Conservation (phyloP, 2,329 filamentous ascomycete genomes). For the Didymella exigua region DNA sequence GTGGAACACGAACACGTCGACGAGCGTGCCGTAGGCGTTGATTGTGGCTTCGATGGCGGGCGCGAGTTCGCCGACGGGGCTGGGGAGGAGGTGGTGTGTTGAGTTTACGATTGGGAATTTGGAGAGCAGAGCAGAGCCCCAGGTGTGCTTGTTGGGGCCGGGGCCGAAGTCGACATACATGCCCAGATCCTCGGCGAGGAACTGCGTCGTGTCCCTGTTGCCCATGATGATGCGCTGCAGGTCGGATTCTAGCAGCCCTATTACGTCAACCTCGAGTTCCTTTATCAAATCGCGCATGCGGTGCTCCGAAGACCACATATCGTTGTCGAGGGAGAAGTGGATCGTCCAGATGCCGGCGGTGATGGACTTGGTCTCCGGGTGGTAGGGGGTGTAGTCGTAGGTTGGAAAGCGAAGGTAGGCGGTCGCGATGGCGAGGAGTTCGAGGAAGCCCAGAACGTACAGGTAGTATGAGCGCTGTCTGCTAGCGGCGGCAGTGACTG, state of each 20-base stretch:
- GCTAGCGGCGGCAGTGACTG: conserved; percentile 54
- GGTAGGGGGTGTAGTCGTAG: conserved; percentile 90
- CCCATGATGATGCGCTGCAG: conserved; percentile 99
- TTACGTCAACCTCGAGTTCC: conserved; percentile 94
- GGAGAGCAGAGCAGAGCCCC: conserved; percentile 89
- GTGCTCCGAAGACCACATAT: conserved; percentile 97
- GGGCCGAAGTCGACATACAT: conserved; percentile 99
- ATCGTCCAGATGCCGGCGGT: conserved; percentile 99
- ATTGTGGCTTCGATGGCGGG: conserved; percentile 97
- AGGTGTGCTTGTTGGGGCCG: conserved; percentile 98
- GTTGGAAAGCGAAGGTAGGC: conserved; percentile 91
- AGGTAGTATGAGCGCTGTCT: conserved; percentile 70
- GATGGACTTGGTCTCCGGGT: conserved; percentile 82
- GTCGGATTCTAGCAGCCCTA: conserved; percentile 93
- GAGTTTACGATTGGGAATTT: conserved; percentile 98
- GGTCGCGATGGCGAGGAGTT: conserved; percentile 77
- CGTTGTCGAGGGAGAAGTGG: conserved; percentile 96
- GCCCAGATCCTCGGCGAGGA: conserved; percentile 90
- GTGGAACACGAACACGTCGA: conserved; percentile 98
- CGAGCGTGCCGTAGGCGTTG: conserved; percentile 84
- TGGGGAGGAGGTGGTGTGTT: conserved; percentile 92
- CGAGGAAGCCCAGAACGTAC: conserved; percentile 74
- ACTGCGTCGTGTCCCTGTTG: conserved; percentile 94
- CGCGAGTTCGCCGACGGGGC: conserved; percentile 90
- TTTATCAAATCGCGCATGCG: conserved; percentile 90